Percentiles rank a stretch among this genome's conserved stretches.
These are phyloP conservation scores for Lagenidium sp. DNA, from an alignment of 352 stramenopile genomes.

Conservation along the genomic window DNA sequence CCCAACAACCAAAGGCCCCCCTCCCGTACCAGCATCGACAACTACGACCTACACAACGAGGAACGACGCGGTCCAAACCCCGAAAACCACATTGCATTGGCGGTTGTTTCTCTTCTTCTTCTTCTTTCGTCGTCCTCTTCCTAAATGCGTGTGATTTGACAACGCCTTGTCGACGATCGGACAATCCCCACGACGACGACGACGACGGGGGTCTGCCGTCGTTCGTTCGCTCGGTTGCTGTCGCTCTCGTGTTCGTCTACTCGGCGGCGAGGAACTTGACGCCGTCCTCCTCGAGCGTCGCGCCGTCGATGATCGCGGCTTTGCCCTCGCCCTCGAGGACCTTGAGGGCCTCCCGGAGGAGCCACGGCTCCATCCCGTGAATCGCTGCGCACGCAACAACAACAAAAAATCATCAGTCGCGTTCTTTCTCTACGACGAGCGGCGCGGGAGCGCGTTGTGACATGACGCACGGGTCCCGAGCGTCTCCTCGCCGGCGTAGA, in stretches of 20 bases:
- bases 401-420: no score
- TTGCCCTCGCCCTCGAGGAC: slow-evolving; percentile 75
- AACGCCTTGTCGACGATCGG: not conserved
- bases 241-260: slow-evolving; percentile 13
- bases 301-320: slow-evolving; percentile 66
- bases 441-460: no score
- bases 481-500: slow-evolving; percentile 79
- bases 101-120: not conserved
- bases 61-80: no score
- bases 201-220: no score
- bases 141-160: not conserved
- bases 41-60: no score
- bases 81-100: no score
- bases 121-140: not conserved
- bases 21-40: no score
- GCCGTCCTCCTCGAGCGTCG: slow-evolving; percentile 78
- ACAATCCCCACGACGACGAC: slow-evolving; percentile 1
- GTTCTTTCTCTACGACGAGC: no score
- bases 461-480: slow-evolving; percentile 64
- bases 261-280: slow-evolving; percentile 78
- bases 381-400: no score
- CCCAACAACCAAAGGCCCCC: no score
- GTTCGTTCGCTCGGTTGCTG: no score
- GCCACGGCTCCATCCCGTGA: slow-evolving; percentile 78
- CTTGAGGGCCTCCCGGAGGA: slow-evolving; percentile 65